A percentile compares a stretch with the other conserved stretches of the same genome.
These are phyloP conservation scores for Verticillium tricorpus DNA, from an alignment of 2,329 filamentous ascomycete species.

Conservation along the genomic window DNA sequence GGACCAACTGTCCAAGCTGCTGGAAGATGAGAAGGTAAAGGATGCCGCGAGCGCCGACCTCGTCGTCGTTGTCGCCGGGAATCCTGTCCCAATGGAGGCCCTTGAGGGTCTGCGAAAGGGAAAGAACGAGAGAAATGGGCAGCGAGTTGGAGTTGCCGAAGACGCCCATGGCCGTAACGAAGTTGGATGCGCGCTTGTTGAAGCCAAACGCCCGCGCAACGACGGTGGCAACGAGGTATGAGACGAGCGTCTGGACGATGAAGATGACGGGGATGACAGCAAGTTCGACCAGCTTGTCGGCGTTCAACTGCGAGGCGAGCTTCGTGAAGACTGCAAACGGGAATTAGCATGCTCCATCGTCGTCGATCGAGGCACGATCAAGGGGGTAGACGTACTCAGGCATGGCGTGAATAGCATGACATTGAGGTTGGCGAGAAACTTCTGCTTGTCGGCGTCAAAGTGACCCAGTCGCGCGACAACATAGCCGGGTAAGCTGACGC, in stretches of 20 bases:
- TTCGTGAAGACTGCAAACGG: slow-evolving; percentile 79
- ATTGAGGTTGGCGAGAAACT: slow-evolving; percentile 94
- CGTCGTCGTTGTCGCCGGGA: slow-evolving; percentile 88
- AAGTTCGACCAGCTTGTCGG: slow-evolving; percentile 83
- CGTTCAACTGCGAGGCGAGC: slow-evolving; percentile 87
- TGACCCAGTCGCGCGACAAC: slow-evolving; percentile 85
- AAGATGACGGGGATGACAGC: slow-evolving; percentile 96
- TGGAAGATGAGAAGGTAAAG: slow-evolving; percentile 96
- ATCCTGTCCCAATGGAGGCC: slow-evolving; percentile 93
- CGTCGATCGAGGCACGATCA: neutral
- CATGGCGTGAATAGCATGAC: slow-evolving; percentile 96
- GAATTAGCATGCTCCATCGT: neutral
- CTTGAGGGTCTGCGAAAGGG: slow-evolving; percentile 84
- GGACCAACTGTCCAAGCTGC: slow-evolving; percentile 88
- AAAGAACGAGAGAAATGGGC: slow-evolving; percentile 92
- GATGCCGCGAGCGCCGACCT: slow-evolving; percentile 90
- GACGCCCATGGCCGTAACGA: slow-evolving; percentile 93
- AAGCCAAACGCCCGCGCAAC: slow-evolving; percentile 77
- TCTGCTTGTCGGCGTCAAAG: slow-evolving; percentile 94
- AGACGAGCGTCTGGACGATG: slow-evolving; percentile 78
- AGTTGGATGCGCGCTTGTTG: slow-evolving; percentile 82
- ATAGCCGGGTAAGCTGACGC: slow-evolving; percentile 90
- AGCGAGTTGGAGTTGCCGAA: slow-evolving; percentile 99
- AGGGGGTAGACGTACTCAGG: slow-evolving; percentile 62
- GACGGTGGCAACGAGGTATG: slow-evolving; percentile 68